A percentile compares a stretch with the other conserved stretches of the same genome.
These are phyloP conservation scores for Paxillus involutus DNA, from an alignment of 768 basidiomycete genomes.

Conservation along the genomic window DNA sequence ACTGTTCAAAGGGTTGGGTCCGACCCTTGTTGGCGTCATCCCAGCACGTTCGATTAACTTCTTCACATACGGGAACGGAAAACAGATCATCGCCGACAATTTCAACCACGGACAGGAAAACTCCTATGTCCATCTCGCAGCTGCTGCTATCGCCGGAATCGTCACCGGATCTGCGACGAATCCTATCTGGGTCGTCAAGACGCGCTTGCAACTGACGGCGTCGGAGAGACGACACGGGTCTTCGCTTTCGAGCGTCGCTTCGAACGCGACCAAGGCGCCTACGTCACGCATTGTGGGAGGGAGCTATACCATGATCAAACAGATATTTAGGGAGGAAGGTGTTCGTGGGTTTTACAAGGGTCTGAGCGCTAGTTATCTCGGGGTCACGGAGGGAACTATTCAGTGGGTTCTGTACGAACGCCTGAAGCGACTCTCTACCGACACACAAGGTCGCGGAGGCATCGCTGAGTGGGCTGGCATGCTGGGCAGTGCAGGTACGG, in stretches of 20 bases:
- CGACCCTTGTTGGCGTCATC: slow-evolving; percentile 91
- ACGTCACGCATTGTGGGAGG: slow-evolving; percentile 42
- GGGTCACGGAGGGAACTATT: slow-evolving; percentile 94
- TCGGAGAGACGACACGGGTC: slow-evolving; percentile 22
- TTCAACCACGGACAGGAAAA: slow-evolving; percentile 82
- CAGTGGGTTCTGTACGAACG: slow-evolving; percentile 98
- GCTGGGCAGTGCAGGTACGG: slow-evolving; percentile 87
- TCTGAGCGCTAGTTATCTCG: slow-evolving; percentile 90
- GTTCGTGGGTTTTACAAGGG: slow-evolving; percentile 92
- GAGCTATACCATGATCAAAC: slow-evolving; percentile 60
- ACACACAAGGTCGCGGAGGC: slow-evolving; percentile 55
- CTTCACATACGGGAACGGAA: slow-evolving; percentile 96
- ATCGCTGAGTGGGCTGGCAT: slow-evolving; percentile 73
- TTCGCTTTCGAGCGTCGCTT: not conserved
- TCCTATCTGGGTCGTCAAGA: slow-evolving; percentile 99
- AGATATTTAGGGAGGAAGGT: slow-evolving; percentile 82
- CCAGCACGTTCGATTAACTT: slow-evolving; percentile 98
- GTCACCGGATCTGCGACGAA: slow-evolving; percentile 90
- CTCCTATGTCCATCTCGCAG: slow-evolving; percentile 78
- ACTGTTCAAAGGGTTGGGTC: slow-evolving; percentile 92
- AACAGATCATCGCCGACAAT: slow-evolving; percentile 79
- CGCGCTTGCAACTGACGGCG: slow-evolving; percentile 80
- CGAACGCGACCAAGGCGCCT: slow-evolving; percentile 7
- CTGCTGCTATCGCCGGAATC: slow-evolving; percentile 86
- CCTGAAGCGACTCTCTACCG: slow-evolving; percentile 68